phyloP scores from a whole-genome alignment of 2,329 filamentous ascomycete genomes.

The Aureobasidium vineae region DNA sequence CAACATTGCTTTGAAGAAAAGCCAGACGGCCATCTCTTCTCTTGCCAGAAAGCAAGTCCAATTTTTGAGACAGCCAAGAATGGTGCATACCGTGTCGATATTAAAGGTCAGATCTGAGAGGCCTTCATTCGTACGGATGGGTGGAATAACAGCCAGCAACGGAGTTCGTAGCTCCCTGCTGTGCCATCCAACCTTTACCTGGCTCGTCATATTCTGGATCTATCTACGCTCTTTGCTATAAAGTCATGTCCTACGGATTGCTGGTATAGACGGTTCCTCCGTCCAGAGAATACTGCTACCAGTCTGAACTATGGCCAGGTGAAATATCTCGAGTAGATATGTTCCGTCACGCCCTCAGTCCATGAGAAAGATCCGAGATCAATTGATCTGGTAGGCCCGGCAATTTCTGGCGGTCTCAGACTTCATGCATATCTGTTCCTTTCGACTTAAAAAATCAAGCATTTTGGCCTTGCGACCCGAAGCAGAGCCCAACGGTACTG shows the following conservation, averaged over 20 bases:
- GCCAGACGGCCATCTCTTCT: constrained; percentile 63
- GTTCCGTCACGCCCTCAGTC: not conserved
- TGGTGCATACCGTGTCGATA: constrained; percentile 85
- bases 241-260: not conserved
- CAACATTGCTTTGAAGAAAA: constrained; percentile 75
- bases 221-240: not conserved
- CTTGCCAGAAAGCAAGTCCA: constrained; percentile 68
- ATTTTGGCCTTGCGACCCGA: not conserved
- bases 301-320: not conserved
- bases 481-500: not conserved
- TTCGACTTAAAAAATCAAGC: not conserved
- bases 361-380: not conserved
- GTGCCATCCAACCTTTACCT: not conserved
- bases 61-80: constrained; percentile 72
- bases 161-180: constrained; percentile 26
- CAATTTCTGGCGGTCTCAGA: not conserved
- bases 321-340: not conserved
- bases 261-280: not conserved
- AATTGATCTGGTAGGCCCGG: not conserved
- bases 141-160: not conserved
- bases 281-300: too few species aligned
- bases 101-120: constrained; percentile 89
- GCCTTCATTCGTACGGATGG: constrained; percentile 58
- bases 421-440: constrained; percentile 3
- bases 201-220: not conserved